These are phyloP conservation scores for Isabelozyma gotoi DNA, from an alignment of 805 yeast species.

Conservation along the genomic window DNA sequence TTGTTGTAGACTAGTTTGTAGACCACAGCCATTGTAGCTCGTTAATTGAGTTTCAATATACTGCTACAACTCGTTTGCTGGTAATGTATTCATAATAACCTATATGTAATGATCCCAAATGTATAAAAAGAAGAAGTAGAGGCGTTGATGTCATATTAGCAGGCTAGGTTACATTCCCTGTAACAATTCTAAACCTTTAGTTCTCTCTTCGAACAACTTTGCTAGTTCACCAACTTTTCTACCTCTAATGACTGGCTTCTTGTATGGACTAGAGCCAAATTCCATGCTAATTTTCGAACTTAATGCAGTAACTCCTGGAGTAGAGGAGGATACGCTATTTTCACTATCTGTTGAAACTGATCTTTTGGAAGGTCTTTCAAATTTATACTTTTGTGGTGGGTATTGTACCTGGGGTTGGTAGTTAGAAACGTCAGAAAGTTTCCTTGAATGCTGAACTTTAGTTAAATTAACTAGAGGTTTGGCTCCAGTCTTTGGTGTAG, in stretches of 20 bases:
- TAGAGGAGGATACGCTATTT: slow-evolving; percentile 42
- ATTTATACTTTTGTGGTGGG: slow-evolving; percentile 40
- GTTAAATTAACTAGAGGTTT: no score
- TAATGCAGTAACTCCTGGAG: neutral
- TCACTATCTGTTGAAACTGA: slow-evolving; percentile 54
- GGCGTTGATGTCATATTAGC: slow-evolving; percentile 12
- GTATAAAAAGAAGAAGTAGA: slow-evolving; percentile 1
- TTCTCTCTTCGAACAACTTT: slow-evolving; percentile 60
- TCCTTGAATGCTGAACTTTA: slow-evolving; percentile 1
- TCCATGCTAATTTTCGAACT: neutral
- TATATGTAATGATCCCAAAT: slow-evolving; percentile 8
- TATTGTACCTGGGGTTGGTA: slow-evolving; percentile 23
- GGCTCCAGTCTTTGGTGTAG: neutral
- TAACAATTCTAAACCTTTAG: slow-evolving; percentile 38
- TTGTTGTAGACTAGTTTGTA: no score
- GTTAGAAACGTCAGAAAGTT: slow-evolving; percentile 20
- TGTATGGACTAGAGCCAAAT: slow-evolving; percentile 2
- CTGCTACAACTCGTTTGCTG: neutral
- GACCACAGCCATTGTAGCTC: no score
- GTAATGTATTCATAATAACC: slow-evolving; percentile 1
- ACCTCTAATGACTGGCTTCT: slow-evolving; percentile 49
- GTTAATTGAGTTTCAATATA: no score
- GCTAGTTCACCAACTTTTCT: slow-evolving; percentile 64
- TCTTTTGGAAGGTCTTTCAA: slow-evolving; percentile 16
- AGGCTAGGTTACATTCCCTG: slow-evolving; percentile 6